phyloP scores from a whole-genome alignment of 495 filamentous ascomycete genomes.

The Xeromyces bisporus region DNA sequence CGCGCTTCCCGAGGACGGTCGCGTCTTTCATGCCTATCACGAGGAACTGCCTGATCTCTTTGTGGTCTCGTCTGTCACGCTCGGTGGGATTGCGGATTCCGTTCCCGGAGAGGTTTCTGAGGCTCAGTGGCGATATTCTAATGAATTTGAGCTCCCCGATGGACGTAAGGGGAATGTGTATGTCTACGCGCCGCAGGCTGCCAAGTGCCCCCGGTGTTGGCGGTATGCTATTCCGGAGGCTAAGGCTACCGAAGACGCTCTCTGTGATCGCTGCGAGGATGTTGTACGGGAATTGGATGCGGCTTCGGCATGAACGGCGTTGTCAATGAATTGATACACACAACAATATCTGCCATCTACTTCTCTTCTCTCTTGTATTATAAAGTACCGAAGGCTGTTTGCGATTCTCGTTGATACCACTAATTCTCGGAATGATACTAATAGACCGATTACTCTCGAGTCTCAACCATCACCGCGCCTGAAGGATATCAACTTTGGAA shows the following conservation, averaged over 20 bases:
- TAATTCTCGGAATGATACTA: no score
- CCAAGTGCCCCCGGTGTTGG: conserved; percentile 84
- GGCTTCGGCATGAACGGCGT: conserved; percentile 1
- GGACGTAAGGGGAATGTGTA: conserved; percentile 32
- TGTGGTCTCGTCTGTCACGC: conserved; percentile 52
- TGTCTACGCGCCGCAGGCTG: conserved; percentile 46
- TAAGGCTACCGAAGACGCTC: conserved; percentile 34
- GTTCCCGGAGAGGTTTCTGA: conserved; percentile 12
- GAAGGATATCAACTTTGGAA: no score
- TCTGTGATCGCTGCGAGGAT: conserved; percentile 61
- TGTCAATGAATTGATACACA: no score
- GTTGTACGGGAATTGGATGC: conserved; percentile 34
- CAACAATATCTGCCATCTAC: no score
- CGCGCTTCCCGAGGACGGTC: conserved; percentile 10
- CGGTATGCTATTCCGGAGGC: conserved; percentile 39
- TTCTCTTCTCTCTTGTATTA: no score
- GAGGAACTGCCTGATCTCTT: conserved; percentile 56
- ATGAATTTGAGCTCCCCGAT: conserved; percentile 32
- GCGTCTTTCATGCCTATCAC: conserved; percentile 30
- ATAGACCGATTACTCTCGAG: no score
- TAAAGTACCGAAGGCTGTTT: no score
- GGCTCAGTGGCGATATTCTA: conserved; percentile 36
- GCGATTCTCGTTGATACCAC: no score
- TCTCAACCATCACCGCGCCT: no score
- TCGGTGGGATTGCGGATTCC: conserved; percentile 20